phyloP scores from a whole-genome alignment of 1,139 yeast genomes.

The Blastobotrys malaysiensis region DNA sequence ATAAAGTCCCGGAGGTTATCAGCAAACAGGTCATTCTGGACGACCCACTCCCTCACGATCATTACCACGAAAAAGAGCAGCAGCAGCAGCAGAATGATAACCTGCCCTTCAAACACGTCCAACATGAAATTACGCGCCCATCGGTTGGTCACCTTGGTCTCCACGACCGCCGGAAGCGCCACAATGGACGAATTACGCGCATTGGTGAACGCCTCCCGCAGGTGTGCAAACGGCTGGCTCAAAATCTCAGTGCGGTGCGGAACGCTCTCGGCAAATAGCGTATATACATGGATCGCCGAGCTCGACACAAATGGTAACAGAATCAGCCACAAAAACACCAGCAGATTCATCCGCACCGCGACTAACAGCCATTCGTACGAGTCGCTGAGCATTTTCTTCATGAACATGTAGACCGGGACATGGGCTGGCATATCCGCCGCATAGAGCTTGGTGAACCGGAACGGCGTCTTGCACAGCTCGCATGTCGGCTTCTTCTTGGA shows the following conservation, averaged over 20 bases:
- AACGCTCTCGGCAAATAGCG: conserved; percentile 21
- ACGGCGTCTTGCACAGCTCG: conserved; percentile 83
- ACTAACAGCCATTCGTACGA: conserved; percentile 11
- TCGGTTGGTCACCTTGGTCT: conserved; percentile 1
- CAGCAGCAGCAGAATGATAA: conserved; percentile 25
- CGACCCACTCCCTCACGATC: conserved; percentile 36
- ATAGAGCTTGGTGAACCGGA: conserved; percentile 66
- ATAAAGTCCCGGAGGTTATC: conserved; percentile 5
- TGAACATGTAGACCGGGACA: conserved; percentile 49
- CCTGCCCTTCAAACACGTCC: conserved; percentile 31
- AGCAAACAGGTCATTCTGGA: conserved; percentile 27
- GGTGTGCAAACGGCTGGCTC: conserved; percentile 2
- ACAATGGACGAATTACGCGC: conserved; percentile 1
- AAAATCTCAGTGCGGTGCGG: conserved; percentile 15
- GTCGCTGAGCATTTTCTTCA: conserved; percentile 27
- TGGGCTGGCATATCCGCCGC: conserved; percentile 63
- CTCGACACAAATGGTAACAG: conserved; percentile 21
- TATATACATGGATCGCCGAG: conserved; percentile 17
- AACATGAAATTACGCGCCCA: conserved; percentile 8
- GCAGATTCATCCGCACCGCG: conserved; percentile 16
- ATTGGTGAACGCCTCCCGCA: conserved; percentile 1
- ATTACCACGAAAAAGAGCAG: conserved; percentile 28
- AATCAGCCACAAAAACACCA: conserved; percentile 22
- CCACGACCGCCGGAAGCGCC: conserved; percentile 4
- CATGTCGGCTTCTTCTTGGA: conserved; percentile 62